Percentiles rank a stretch among this genome's conserved stretches.
Conservation (phyloP, 192 early-diverging fungal genomes). For the Chytriomyces confervae region DNA sequence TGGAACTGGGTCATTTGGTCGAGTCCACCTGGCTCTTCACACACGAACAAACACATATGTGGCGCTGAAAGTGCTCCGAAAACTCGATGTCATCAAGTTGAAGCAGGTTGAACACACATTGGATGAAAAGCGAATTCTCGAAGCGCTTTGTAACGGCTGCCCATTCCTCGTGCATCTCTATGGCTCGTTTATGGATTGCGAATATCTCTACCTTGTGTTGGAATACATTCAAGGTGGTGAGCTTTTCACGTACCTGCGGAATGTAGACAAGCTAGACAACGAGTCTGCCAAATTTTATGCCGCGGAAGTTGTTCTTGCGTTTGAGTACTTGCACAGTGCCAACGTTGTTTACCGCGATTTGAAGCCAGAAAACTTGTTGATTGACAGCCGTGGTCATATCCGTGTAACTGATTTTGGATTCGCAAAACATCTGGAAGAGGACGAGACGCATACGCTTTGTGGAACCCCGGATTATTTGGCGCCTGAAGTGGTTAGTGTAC, state of each 20-base stretch:
- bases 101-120: constrained; percentile 79
- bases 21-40: constrained; percentile 82
- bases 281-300: constrained; percentile 86
- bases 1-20: constrained; percentile 88
- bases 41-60: constrained; percentile 43
- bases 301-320: constrained; percentile 70
- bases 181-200: constrained; percentile 83
- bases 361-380: constrained; percentile 46
- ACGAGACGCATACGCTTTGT: constrained; percentile 76
- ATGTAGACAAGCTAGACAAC: constrained; percentile 87
- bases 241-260: constrained; percentile 90
- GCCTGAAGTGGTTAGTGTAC: constrained; percentile 60
- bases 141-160: constrained; percentile 57
- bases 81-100: constrained; percentile 74
- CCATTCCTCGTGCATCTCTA: constrained; percentile 95
- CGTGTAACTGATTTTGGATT: constrained; percentile 83
- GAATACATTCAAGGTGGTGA: constrained; percentile 84
- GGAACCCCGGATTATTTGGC: constrained; percentile 82
- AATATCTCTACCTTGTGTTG: constrained; percentile 78
- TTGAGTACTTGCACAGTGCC: constrained; percentile 72
- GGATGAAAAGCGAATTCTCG: constrained; percentile 76
- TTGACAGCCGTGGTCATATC: constrained; percentile 73
- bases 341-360: constrained; percentile 67
- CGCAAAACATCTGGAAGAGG: constrained; percentile 72
- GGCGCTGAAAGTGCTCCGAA: constrained; percentile 81